Base-by-base conservation (phyloP, 371 early-diverging fungal species). In the Mortierella sp. region DNA sequence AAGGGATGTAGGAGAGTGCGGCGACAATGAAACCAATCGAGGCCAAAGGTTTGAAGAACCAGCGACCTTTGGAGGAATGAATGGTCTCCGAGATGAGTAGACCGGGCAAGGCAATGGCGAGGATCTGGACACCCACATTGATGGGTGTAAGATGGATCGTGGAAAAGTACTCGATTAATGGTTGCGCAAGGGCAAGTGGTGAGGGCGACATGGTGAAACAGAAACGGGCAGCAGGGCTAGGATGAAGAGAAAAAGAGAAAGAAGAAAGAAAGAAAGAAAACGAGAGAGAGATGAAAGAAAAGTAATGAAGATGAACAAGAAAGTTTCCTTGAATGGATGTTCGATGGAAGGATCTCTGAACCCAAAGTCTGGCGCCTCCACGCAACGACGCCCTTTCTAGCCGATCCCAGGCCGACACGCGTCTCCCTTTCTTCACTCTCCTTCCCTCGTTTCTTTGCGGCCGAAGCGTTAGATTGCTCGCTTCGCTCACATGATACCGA, bases 11-110 rank as follows among this genome's bases (percentile, higher is more conserved):
- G 19, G 79, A 57, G 28, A 79, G 57, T 1, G 70, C 73, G 25
- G 79, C 79, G 53, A 72, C 57, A 29, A 79, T 30, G 70, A 79
- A 79, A 14, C 79, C 79, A 26, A 72, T 55, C 6, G 79, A 79
- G 14, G 79, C 79, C 2, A 79, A 28, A 50, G 79, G 79, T 25
- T 79, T 79, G 69, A 72, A 79, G 57, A 79, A 48, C 62, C 64
- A 72, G 21, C 73, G 79, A 28, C 72, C 73, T 11, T 66, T 46
- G 0, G 61, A n/a, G 1, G 67, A 79, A 52, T 79, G 47, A 18
- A 52, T 51, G 26, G 79, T 63, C 55, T 72, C 72, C 7, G 73
- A 68, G 45, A 79, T 58, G 25, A 79, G 69, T n/a, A 79, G 63
- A 30, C 68, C 66, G 7, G 73, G 79, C 37, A 79, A 50, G 26